Conservation (phyloP, 371 early-diverging fungal genomes). For the Actinomucor elegans region DNA sequence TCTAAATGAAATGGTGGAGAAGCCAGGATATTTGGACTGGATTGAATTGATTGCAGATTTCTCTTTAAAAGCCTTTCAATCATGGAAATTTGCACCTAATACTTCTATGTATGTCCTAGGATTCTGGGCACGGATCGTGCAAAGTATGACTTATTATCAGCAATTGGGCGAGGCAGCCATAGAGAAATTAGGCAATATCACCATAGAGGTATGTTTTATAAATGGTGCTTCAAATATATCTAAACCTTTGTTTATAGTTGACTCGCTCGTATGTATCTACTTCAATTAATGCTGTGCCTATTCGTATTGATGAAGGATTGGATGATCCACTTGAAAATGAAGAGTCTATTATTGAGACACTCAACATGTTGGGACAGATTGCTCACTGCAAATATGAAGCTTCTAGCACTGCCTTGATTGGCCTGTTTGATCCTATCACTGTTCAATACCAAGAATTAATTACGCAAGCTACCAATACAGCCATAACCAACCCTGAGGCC, state of each 20-base stretch:
- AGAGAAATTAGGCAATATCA: conserved; percentile 45
- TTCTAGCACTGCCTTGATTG: conserved; percentile 55
- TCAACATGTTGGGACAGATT: conserved; percentile 74
- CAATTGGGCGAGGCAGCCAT: conserved; percentile 38
- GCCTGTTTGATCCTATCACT: conserved; percentile 66
- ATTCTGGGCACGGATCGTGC: conserved; percentile 82
- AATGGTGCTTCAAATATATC: not conserved
- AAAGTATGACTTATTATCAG: conserved; percentile 61
- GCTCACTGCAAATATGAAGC: conserved; percentile 75
- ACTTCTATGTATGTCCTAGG: conserved; percentile 77
- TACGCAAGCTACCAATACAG: conserved; percentile 3
- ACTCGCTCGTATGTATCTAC: conserved; percentile 56
- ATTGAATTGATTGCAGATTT: conserved; percentile 73
- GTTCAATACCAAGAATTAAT: conserved; percentile 59
- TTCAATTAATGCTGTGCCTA: conserved; percentile 56
- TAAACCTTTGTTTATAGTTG: conserved; percentile 15
- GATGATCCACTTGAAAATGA: conserved; percentile 78
- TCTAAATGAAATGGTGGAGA: conserved; percentile 73
- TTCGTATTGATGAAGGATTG: conserved; percentile 59
- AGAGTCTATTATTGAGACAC: conserved; percentile 65
- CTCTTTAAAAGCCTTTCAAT: conserved; percentile 71
- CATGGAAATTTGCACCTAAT: conserved; percentile 65
- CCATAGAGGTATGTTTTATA: conserved; percentile 26
- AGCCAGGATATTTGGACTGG: conserved; percentile 71
- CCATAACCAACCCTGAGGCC: conserved; percentile 24